Percentiles rank a stretch among this genome's conserved stretches.
Conservation (phyloP, 352 stramenopile species). For the Peronospora belbahrii region DNA sequence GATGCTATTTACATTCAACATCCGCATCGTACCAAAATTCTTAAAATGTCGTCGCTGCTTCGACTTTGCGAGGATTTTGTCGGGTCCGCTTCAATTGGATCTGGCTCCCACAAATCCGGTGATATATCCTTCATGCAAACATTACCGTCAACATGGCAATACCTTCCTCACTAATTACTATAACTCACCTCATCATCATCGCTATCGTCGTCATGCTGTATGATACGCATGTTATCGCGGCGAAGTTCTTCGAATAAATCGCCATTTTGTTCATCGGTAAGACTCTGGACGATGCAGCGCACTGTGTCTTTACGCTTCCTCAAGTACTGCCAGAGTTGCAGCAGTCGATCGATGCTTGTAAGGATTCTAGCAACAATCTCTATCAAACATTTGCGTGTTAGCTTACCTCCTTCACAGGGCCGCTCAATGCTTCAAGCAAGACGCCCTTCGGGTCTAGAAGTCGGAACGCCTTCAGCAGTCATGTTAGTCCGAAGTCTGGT, state of each 20-base stretch:
- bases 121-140: constrained; percentile 45
- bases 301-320: constrained; percentile 92
- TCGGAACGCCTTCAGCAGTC: constrained; percentile 61
- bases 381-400: background rate
- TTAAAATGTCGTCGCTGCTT: constrained; percentile 92
- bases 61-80: constrained; percentile 70
- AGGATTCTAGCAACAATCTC: background rate
- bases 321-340: constrained; percentile 69
- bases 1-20: background rate
- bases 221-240: constrained; percentile 86
- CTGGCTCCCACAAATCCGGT: constrained; percentile 88
- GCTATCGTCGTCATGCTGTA: constrained; percentile 90
- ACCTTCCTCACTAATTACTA: background rate
- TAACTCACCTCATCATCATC: constrained; percentile 85
- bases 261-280: constrained; percentile 85
- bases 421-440: constrained; percentile 80
- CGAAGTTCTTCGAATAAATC: constrained; percentile 95
- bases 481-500: background rate
- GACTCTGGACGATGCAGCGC: constrained; percentile 92
- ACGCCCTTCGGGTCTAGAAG: constrained; percentile 90
- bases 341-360: background rate
- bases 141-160: background rate
- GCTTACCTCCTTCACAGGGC: constrained; percentile 58
- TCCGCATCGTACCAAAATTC: constrained; percentile 81
- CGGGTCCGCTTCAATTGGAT: constrained; percentile 78